phyloP scores from a whole-genome alignment of 202 grass and related monocot species.

The Cymbopogon flexuosus region DNA sequence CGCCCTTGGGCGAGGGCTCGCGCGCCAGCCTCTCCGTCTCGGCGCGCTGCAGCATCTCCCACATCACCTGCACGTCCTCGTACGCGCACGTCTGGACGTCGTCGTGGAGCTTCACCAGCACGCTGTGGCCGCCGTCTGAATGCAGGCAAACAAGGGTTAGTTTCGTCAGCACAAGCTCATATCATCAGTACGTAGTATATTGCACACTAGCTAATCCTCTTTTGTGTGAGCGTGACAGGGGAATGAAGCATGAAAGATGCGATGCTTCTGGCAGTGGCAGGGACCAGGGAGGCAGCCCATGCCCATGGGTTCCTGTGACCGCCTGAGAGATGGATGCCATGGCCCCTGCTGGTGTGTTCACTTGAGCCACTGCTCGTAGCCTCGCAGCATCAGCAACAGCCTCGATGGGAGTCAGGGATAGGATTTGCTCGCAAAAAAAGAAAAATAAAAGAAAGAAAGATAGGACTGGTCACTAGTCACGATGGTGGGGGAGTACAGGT shows the following conservation, averaged over 20 bases:
- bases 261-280: constrained; percentile 2
- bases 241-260: not conserved
- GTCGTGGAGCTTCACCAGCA: constrained; percentile 51
- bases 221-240: not conserved
- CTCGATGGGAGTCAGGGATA: not conserved
- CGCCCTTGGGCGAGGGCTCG: constrained; percentile 14
- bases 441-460: no score
- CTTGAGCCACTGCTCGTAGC: not conserved
- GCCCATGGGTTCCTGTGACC: not conserved
- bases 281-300: not conserved
- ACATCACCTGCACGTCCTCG: constrained; percentile 70
- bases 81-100: constrained; percentile 57
- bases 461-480: no score
- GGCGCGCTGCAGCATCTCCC: constrained; percentile 56
- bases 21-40: constrained; percentile 32
- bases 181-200: no score
- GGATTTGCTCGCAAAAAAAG: no score
- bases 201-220: not conserved
- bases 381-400: not conserved
- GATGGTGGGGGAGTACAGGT: not conserved
- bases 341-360: not conserved
- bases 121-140: constrained; percentile 25
- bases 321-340: not conserved
- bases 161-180: not conserved
- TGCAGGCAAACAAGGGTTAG: not conserved